Evolutionary conservation across 768 basidiomycete species (phyloP).

Genomic region (Mycena maculata): DNA sequence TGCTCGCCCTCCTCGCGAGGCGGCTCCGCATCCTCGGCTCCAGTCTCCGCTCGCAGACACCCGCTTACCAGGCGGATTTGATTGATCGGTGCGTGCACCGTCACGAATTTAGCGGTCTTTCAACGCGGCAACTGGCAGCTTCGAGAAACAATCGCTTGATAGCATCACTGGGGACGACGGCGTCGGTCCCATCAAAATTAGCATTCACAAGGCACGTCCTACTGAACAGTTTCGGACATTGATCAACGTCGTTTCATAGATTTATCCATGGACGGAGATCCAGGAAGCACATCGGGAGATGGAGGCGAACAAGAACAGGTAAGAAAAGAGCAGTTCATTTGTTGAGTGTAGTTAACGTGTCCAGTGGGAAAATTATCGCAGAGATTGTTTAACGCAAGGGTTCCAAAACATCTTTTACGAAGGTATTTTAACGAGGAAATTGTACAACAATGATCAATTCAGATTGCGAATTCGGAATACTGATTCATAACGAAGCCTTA

Average conservation of each 20-base stretch:
- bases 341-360: constrained; percentile 19
- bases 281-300: constrained; percentile 85
- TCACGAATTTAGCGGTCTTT: neutral
- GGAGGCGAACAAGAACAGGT: constrained; percentile 73
- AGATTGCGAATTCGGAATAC: neutral
- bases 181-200: constrained; percentile 70
- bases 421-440: too few relatives aligned
- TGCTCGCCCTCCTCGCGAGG: constrained; percentile 80
- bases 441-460: too few relatives aligned
- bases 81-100: constrained; percentile 58
- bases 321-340: constrained; percentile 31
- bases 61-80: constrained; percentile 82
- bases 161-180: constrained; percentile 71
- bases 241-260: constrained; percentile 53
- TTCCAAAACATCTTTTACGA: too few relatives aligned
- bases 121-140: constrained; percentile 47
- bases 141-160: constrained; percentile 63
- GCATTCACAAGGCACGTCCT: constrained; percentile 78
- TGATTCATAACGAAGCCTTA: neutral
- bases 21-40: constrained; percentile 90
- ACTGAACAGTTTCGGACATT: constrained; percentile 14
- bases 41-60: constrained; percentile 78
- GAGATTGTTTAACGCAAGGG: constrained; percentile 46
- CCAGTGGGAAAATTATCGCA: constrained; percentile 59
- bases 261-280: constrained; percentile 84